Base-by-base conservation (phyloP, 1,284 basidiomycete genomes). In the Xerocomus amazonicus region DNA sequence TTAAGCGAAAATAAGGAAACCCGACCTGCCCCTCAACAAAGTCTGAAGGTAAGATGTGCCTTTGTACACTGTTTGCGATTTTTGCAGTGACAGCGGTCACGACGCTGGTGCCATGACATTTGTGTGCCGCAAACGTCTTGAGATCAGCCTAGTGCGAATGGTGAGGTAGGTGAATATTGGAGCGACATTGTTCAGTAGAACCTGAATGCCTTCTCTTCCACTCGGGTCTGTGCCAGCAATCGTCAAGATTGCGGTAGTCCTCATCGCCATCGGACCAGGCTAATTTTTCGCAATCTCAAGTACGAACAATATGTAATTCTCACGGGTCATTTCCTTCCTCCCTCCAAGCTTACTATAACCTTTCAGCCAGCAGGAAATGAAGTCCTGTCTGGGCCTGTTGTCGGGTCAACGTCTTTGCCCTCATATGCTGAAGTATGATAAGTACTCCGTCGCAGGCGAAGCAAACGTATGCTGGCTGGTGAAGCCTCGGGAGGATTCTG, bases 61-160 rank as follows among this genome's bases (percentile, higher is more conserved):
- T 83, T 56, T 88, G 81, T 0, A 97, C 92, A 8, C 92, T 92
- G 2, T 69, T 73, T 0, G 92, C 95, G 65, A 94, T 96, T 66
- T 97, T 94, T 0, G 93, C 89, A 0, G 92, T 94, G 34, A 97
- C 69, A 0, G 92, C 92, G 1, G 94, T 96, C 47, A 95, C 73
- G 1, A 86, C 90, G 50, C 84, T 89, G 16, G 88, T 78, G n/a
- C 91, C 93, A 63, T 93, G 95, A 58, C 88, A 89, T 35, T 78
- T 78, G 29, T 87, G 78, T 0, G 89, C 84, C 6, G 87, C 81
- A 59, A 90, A 86, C 0, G 89, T 89, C 70, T 93, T 95, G 43
- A 97, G 73, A 67, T 97, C 94, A 19, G 84, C 86, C 84, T 87
- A 14, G 14, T 3, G 27, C 8, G n/a, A n/a, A 27, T 7, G 37